Percentiles rank a stretch among this genome's conserved stretches.
Evolutionary conservation across 2,329 filamentous ascomycete species (phyloP).

Genomic region (Xylariaceae sp.): DNA sequence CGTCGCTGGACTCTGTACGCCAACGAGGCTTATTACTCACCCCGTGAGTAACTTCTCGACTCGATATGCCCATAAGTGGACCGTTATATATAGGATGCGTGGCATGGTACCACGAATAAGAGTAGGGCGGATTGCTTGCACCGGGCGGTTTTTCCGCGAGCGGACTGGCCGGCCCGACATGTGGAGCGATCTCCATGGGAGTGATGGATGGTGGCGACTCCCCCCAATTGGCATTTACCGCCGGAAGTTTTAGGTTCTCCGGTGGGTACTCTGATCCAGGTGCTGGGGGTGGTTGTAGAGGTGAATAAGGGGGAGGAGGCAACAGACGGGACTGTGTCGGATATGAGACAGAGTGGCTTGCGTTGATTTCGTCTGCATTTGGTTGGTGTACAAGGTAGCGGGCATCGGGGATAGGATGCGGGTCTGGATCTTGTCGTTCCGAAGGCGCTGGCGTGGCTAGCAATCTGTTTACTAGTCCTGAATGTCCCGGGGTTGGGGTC

Average conservation of each 20-base stretch:
- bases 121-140: slow-evolving; percentile 14
- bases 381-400: slow-evolving; percentile 29
- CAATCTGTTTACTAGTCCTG: slow-evolving; percentile 14
- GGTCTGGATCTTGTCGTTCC: not conserved
- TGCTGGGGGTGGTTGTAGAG: slow-evolving; percentile 4
- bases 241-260: slow-evolving; percentile 19
- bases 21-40: slow-evolving; percentile 13
- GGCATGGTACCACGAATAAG: slow-evolving; percentile 24
- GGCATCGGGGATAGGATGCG: not conserved
- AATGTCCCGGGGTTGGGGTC: slow-evolving; percentile 20
- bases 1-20: slow-evolving; percentile 13
- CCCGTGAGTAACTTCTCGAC: slow-evolving; percentile 18
- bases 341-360: slow-evolving; percentile 11
- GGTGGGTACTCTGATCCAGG: not conserved
- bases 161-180: slow-evolving; percentile 30
- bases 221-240: slow-evolving; percentile 26
- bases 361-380: slow-evolving; percentile 46
- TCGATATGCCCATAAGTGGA: slow-evolving; percentile 27
- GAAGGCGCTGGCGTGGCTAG: slow-evolving; percentile 6
- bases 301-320: slow-evolving; percentile 1
- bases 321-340: slow-evolving; percentile 5
- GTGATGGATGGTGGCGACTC: slow-evolving; percentile 24
- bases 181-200: slow-evolving; percentile 28
- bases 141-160: slow-evolving; percentile 23
- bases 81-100: slow-evolving; percentile 30